Evolutionary conservation across 306 rosid species (phyloP), one percentile per base, ranked within the genome.

Genomic region (Quercus robur): DNA sequence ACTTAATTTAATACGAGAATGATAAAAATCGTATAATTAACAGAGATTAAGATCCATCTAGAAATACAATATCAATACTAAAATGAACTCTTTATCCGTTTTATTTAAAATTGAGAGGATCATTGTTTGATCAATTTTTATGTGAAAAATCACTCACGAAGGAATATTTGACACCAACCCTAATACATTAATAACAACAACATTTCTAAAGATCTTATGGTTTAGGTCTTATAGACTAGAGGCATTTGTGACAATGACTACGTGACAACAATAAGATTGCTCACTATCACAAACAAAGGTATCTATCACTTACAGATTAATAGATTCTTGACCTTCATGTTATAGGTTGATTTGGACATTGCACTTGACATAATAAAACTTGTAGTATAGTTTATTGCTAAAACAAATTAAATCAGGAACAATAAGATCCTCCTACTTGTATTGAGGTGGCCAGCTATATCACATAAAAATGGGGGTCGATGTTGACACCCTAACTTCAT

Each of bases 401-500:
- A 31, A 58, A 38, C 8, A 78, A 5, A 58, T 57, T 4, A 54
- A 44, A 23, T 4, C 20, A 10, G n/a, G 19, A 63, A 33, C 33
- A 46, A 68, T 67, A 57, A 33, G 54, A 66, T 35, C 20, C 75
- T 57, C 35, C 62, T 26, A 30, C 44, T 28, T 68, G 38, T n/a
- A 46, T n/a, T 62, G 56, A 35, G 73, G 44, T 31, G 80, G 86
- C 69, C 80, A 83, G 71, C 73, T 31, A 78, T 23, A 20, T 20
- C 44, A 70, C 81, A 58, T 33, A 73, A 58, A 18, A 35, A 8
- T 25, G 56, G 49, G 64, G 38, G 19, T 12, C 41, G 86, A 78
- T 73, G 63, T 33, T 46, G 86, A 83, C 86, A 83, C 19, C 72
- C 63, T 49, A 82, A 57, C 80, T 79, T 67, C 59, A 56, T 78